These are phyloP conservation scores for Seminavis robusta DNA, from an alignment of 108 stramenopile genomes.

Conservation along the genomic window DNA sequence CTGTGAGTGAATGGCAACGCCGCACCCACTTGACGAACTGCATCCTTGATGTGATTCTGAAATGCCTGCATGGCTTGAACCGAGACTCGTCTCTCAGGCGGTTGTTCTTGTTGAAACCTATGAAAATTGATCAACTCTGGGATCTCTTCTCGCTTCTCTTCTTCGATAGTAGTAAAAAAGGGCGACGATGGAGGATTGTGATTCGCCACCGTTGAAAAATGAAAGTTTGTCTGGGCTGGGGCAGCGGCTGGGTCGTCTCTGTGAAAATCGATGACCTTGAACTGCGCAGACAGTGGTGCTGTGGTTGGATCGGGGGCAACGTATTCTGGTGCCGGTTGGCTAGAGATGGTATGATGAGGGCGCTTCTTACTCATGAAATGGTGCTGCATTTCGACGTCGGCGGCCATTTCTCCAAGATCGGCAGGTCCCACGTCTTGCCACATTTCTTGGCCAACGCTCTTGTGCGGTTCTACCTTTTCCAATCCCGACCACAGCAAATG, in stretches of 20 bases:
- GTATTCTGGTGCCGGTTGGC: not conserved
- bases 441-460: constrained; percentile 57
- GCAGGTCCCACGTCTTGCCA: constrained; percentile 82
- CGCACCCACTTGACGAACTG: constrained; percentile 53
- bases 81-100: too few species aligned
- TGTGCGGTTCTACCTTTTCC: constrained; percentile 71
- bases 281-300: constrained; percentile 2
- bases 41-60: constrained; percentile 56
- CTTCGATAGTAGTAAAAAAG: too few species aligned
- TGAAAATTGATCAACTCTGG: too few species aligned
- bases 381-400: constrained; percentile 88
- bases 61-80: constrained; percentile 3
- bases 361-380: constrained; percentile 80
- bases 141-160: too few species aligned
- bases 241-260: too few species aligned
- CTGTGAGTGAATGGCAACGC: constrained; percentile 29
- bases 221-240: too few species aligned
- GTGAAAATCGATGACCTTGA: constrained; percentile 5
- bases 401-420: constrained; percentile 91
- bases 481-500: constrained; percentile 76
- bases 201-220: too few species aligned
- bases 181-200: too few species aligned
- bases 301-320: not conserved
- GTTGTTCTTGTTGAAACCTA: too few species aligned
- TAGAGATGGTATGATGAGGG: constrained; percentile 33